Evolutionary conservation across 129 eudicot species (phyloP).

Genomic region (Rutidosis leptorrhynchoides): DNA sequence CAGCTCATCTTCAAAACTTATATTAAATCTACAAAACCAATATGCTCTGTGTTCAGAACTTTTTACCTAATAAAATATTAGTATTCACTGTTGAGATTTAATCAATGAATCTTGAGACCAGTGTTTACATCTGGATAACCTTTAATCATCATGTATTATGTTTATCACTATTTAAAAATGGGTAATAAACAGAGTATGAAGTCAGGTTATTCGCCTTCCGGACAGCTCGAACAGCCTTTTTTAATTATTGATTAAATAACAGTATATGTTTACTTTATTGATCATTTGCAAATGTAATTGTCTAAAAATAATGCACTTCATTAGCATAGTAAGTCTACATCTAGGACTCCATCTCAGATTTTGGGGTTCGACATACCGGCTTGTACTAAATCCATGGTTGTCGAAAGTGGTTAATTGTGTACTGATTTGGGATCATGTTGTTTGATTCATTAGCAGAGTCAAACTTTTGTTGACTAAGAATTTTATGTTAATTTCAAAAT

Average conservation of each 20-base stretch:
- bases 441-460: no score
- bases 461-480: no score
- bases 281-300: background rate
- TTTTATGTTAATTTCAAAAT: no score
- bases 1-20: conserved; percentile 45
- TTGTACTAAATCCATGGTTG: no score
- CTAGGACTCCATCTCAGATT: no score
- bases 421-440: no score
- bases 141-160: conserved; percentile 5
- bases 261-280: background rate
- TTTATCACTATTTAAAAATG: background rate
- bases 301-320: background rate
- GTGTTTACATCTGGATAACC: conserved; percentile 32
- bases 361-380: no score
- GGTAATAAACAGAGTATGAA: no score
- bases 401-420: no score
- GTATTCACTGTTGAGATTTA: conserved; percentile 20
- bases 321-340: no score
- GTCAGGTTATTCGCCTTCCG: no score
- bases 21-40: conserved; percentile 46
- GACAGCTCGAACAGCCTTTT: no score
- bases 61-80: background rate
- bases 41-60: conserved; percentile 52
- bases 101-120: conserved; percentile 25
- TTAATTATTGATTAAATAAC: background rate